Evolutionary conservation across 495 filamentous ascomycete species (phyloP), one percentile per base, ranked within the genome.

Genomic region (Penicillium atrosanguineum): DNA sequence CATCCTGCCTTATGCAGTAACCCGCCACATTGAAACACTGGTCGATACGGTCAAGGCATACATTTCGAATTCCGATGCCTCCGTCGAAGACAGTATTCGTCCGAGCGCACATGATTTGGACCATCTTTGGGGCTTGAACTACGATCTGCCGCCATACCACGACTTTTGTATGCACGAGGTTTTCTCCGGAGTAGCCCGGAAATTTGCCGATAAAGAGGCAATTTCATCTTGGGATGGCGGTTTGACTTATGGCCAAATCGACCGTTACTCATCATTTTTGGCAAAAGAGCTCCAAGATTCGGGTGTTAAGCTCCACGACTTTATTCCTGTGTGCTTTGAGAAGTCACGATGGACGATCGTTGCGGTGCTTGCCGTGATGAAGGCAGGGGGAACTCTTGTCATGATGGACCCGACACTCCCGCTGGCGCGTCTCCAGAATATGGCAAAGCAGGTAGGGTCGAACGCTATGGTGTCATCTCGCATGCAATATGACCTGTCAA

Each of bases 221-320:
- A 70, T 81, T 19, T 56, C 52, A n/a, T 74, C 77, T 0, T 79
- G 76, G 72, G 79, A 82, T 53, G 74, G 73, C 21, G 54, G 58
- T 7, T 60, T 81, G 31, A 78, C 76, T 7, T 79, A 80, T 50
- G 42, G 45, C 12, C 56, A 81, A 50, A 53, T 82, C 6, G 69
- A 79, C 19, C 43, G 54, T 5, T 67, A 69, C 44, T 72, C 73
- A 7, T 64, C 68, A 6, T 49, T 47, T 12, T 49, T 75, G 6
- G 74, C 72, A 4, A 28, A 21, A 14, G 47, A 44, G 2, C 58
- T 77, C 7, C 50, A 54, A 19, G 47, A 63, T 3, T 45, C 66
- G 41, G 69, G 69, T 7, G 66, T 73, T 1, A n/a, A 57, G 18
- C 49, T 67, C 5, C 50, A 70, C n/a, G 68, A 69, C 14, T 55